Evolutionary conservation across 2,329 filamentous ascomycete species (phyloP).

Genomic region (Xylaria sp.): DNA sequence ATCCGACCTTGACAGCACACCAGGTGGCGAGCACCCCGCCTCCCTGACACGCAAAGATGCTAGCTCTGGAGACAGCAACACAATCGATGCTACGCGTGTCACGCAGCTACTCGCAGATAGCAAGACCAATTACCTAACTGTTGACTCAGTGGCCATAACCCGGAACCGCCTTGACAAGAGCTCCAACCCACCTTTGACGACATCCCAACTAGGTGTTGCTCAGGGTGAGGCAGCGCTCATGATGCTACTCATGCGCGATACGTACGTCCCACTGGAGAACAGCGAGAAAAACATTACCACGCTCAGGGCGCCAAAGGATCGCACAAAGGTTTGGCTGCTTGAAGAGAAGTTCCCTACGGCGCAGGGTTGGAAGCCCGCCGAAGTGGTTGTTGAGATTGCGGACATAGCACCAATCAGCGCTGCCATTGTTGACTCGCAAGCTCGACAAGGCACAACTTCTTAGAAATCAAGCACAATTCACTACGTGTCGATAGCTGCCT

Average conservation of each 20-base stretch:
- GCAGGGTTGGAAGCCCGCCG: conserved; percentile 37
- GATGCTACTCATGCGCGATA: conserved; percentile 38
- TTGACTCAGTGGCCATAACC: conserved; percentile 35
- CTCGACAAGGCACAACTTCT: conserved; percentile 13
- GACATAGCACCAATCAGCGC: conserved; percentile 34
- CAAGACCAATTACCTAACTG: conserved; percentile 31
- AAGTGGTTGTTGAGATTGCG: conserved; percentile 27
- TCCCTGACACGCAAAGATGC: conserved; percentile 39
- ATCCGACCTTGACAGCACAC: conserved; percentile 31
- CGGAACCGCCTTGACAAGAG: conserved; percentile 37
- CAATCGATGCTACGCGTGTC: conserved; percentile 34
- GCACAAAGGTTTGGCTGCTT: conserved; percentile 34
- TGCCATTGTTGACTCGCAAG: conserved; percentile 32
- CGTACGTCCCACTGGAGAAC: conserved; percentile 19
- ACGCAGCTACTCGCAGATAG: conserved; percentile 36
- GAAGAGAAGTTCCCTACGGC: conserved; percentile 39
- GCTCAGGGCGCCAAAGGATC: conserved; percentile 37
- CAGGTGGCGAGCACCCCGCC: conserved; percentile 37
- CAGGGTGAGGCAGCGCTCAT: conserved; percentile 38
- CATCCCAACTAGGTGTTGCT: conserved; percentile 6
- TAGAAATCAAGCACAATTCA: not conserved
- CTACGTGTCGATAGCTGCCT: not conserved
- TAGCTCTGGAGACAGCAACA: conserved; percentile 35
- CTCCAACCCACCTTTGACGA: conserved; percentile 24
- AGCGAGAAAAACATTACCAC: conserved; percentile 17